These are phyloP conservation scores for Phaeoacremonium minimum DNA, from an alignment of 2,329 filamentous ascomycete genomes.

Conservation along the genomic window DNA sequence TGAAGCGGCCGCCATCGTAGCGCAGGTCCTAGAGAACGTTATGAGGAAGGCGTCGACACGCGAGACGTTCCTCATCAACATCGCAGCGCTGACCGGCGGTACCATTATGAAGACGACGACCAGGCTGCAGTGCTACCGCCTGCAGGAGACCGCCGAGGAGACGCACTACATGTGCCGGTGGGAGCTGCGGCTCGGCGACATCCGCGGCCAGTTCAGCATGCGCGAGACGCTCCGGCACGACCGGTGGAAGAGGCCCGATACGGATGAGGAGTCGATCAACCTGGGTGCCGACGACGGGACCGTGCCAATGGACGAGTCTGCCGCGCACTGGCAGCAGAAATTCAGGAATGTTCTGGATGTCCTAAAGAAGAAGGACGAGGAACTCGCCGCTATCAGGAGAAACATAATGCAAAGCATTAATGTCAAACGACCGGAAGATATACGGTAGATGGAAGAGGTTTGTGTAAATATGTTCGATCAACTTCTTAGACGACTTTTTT, in stretches of 20 bases:
- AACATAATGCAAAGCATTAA: conserved; percentile 34
- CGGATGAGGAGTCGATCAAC: conserved; percentile 9
- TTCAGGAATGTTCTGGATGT: conserved; percentile 55
- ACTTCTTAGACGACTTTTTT: too few relatives aligned
- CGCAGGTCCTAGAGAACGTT: conserved; percentile 48
- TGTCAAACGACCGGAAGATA: too few relatives aligned
- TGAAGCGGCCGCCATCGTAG: conserved; percentile 50
- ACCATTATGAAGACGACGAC: conserved; percentile 41
- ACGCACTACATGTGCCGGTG: conserved; percentile 48
- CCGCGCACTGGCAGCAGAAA: conserved; percentile 42
- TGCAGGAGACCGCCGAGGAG: conserved; percentile 34
- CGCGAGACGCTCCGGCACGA: conserved; percentile 39
- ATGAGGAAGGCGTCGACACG: conserved; percentile 44
- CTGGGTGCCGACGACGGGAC: conserved; percentile 15
- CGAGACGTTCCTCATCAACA: conserved; percentile 55
- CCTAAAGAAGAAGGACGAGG: conserved; percentile 54
- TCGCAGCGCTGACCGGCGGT: conserved; percentile 53
- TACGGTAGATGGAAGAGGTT: too few relatives aligned
- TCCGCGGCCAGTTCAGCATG: conserved; percentile 49
- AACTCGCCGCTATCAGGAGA: conserved; percentile 37
- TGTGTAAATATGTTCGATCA: too few relatives aligned
- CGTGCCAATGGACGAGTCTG: conserved; percentile 9
- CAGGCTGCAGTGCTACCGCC: conserved; percentile 33
- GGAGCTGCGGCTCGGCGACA: conserved; percentile 50
- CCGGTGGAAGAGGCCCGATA: conserved; percentile 28